Base-by-base conservation (phyloP, 805 yeast genomes). In the Kazachstania bromeliacearum region DNA sequence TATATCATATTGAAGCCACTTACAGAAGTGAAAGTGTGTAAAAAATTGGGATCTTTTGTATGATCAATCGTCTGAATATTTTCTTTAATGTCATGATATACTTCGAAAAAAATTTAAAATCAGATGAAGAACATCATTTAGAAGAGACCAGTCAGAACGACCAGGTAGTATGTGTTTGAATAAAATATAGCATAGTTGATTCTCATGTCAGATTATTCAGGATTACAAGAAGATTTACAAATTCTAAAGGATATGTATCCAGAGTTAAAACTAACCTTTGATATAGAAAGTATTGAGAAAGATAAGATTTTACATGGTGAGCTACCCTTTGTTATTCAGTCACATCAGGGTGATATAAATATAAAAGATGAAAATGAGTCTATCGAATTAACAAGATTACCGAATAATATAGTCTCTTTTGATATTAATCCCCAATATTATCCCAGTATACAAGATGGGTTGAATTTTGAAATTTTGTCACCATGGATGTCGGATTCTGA, bases 181-280 rank as follows among this genome's bases (percentile, higher is more conserved):
- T n/a, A n/a, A n/a, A n/a, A n/a, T n/a, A n/a, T n/a, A n/a, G n/a
- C n/a, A n/a, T n/a, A n/a, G n/a, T n/a, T n/a, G n/a, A n/a, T n/a
- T n/a, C n/a, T n/a, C n/a, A n/a, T n/a, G n/a, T n/a, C n/a, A n/a
- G n/a, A n/a, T n/a, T n/a, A 28, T 18, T 28, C 21, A 8, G 16
- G 13, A 12, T 18, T 19, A 31, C 30, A 33, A 19, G 43, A 50
- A 21, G 61, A 56, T 29, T 15, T 56, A 17, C 37, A 37, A 7
- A 39, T 55, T 13, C 29, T 55, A n/a, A 33, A 32, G 35, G 54
- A 50, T 35, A 56, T 56, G 61, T 55, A 53, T 36, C 60, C 59
- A n/a, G 61, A 56, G 28, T 19, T 54, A 16, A 28, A 34, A 14
- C 16, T 51, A 7, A 27, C 36, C 23, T 17, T 29, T 5, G 34